Evolutionary conservation across 192 early-diverging fungal genomes (phyloP), one percentile per base, ranked within the genome.

Genomic region (Mortierella claussenii): DNA sequence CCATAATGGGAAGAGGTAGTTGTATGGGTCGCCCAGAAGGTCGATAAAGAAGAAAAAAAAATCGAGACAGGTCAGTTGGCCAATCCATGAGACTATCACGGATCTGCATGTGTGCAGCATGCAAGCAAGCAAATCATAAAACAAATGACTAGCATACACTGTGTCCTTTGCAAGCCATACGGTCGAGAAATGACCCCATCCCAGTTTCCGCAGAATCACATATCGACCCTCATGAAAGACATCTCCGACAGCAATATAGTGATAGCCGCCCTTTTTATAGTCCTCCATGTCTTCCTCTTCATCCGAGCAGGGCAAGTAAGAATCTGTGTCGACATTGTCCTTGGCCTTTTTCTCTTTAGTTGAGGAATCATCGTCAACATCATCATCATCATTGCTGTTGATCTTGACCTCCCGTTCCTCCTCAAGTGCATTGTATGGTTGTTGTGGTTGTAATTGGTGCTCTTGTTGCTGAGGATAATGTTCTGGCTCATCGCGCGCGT

Each of bases 101-200:
- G 13, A 40, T n/a, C n/a, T n/a, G n/a, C n/a, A n/a, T n/a, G n/a
- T n/a, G n/a, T n/a, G n/a, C n/a, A n/a, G n/a, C n/a, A n/a, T n/a
- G n/a, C n/a, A n/a, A n/a, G n/a, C n/a, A n/a, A n/a, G n/a, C n/a
- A n/a, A n/a, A n/a, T n/a, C n/a, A n/a, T n/a, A 13, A 40, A 40
- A 40, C 7, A 13, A 40, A 40, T 40, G 13, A 13, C 37, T 7
- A 40, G 37, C 37, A 40, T 84, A 89, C 87, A 84, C 81, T 60
- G 74, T 73, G 76, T 98, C 95, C 52, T 86, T 83, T 13, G 91
- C 93, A 47, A 99, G 87, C 97, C 97, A 99, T 10, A 99, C 97
- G 0, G 97, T 99, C 26, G 94, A 96, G 66, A 99, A 99, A 65
- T 99, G 97, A 17, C 97, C 97, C 97, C 97, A 99, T 18, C 97